Conservation (phyloP, 2,329 filamentous ascomycete species). For the Botrytis elliptica region DNA sequence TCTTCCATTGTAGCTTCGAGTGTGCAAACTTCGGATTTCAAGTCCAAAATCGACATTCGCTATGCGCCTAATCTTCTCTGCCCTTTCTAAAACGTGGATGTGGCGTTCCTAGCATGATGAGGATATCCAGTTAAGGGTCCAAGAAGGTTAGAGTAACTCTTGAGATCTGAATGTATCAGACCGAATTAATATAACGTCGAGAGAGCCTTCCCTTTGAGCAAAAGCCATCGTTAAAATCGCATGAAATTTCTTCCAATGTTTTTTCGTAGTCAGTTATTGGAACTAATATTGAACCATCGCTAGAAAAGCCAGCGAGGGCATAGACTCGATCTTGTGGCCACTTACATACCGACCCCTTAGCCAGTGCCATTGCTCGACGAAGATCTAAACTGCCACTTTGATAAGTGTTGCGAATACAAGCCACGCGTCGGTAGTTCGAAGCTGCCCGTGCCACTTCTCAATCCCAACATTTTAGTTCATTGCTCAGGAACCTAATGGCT, state of each 20-base stretch:
- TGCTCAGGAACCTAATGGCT: not conserved
- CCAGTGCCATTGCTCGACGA: not conserved
- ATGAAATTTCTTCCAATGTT: too few species aligned
- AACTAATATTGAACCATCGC: not conserved
- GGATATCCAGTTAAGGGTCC: not conserved
- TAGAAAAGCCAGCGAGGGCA: not conserved
- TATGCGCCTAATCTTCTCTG: not conserved
- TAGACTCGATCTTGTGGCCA: not conserved
- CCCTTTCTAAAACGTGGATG: not conserved
- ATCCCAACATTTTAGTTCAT: not conserved
- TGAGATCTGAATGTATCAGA: not conserved
- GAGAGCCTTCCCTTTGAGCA: not conserved
- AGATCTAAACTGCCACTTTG: not conserved
- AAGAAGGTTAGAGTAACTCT: not conserved
- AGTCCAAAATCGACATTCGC: not conserved
- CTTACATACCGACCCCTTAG: not conserved
- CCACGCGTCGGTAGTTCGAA: not conserved
- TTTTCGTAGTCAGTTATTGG: not conserved
- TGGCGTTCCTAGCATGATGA: not conserved
- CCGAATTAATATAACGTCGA: not conserved
- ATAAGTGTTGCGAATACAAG: not conserved
- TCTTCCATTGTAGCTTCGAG: not conserved
- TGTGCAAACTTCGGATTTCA: not conserved
- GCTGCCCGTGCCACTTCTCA: not conserved
- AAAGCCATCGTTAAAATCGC: not conserved